Conservation (phyloP, 2,329 filamentous ascomycete genomes). For the Cladosporium sp. region DNA sequence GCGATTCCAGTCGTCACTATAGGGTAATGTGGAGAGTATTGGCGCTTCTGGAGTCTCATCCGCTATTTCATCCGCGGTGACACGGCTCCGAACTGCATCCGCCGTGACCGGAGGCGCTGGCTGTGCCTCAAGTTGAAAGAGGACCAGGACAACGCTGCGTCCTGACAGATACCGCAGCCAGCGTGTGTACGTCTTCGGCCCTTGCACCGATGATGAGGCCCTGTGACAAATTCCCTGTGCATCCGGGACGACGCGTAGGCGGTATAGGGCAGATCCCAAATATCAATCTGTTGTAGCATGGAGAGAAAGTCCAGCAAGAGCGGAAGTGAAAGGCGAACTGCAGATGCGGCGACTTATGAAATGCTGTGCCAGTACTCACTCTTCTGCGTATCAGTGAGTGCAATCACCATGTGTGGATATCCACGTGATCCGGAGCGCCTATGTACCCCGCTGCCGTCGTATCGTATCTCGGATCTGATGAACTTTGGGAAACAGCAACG, state of each 20-base stretch:
- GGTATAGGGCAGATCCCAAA: not conserved
- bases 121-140: not conserved
- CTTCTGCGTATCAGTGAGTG: slow-evolving; percentile 11
- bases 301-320: not conserved
- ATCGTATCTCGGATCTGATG: too few species aligned
- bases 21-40: not conserved
- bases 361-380: slow-evolving; percentile 4
- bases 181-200: not conserved
- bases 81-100: not conserved
- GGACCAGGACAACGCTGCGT: slow-evolving; percentile 8
- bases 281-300: not conserved
- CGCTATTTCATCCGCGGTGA: too few species aligned
- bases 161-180: slow-evolving; percentile 7
- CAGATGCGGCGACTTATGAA: not conserved
- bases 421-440: too few species aligned
- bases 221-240: not conserved
- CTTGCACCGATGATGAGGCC: not conserved
- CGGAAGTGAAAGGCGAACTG: not conserved
- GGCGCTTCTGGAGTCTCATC: not conserved
- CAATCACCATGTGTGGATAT: not conserved
- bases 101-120: not conserved
- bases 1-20: not conserved
- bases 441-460: not conserved
- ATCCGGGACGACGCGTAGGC: not conserved
- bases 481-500: not conserved